Base-by-base conservation (phyloP, 257 asterid species). In the Leonotis leonurus region DNA sequence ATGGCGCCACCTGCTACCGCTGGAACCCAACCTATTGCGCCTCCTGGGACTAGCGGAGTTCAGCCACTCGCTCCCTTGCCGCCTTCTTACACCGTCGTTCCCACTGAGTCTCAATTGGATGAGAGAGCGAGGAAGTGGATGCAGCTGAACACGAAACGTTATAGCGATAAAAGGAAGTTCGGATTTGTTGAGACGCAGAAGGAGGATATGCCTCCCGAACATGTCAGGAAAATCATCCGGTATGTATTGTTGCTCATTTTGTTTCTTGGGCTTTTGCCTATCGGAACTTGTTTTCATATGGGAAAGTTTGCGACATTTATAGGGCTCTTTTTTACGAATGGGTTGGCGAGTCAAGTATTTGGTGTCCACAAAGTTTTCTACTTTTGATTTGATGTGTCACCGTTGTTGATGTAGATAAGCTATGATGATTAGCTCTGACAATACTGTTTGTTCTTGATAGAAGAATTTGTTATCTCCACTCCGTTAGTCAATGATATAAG, bases 151-250 rank as follows among this genome's bases (percentile, higher is more conserved):
- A 60, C 91, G 6, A 93, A 93, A 86, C 80, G 97, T 25, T 93
- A 89, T 43, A 82, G 98, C 10, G 98, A 88, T 64, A 93, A 93
- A 64, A 18, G 99, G 69, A 93, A 93, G 79, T 93, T 93, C 21
- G 99, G 99, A 1, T 92, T 93, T 20, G 99, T 93, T 6, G 99
- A 93, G 84, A 87, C 99, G 63, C 99, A 93, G 89, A 93, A 93
- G 85, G 99, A 93, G 77, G 99, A 93, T 66, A 93, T 93, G 99
- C 99, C 99, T 11, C 96, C 96, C 0, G 99, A 93, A 44, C 99
- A 93, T 62, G 99, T 89, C 44, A 69, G 99, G 59, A 92, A 92
- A 74, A 89, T 92, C 70, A 85, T 92, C 43, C 75, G 96, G 99
- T 89, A 44, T 39, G n/a, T n/a, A n/a, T n/a, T n/a, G 73, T 36